Conservation (phyloP, 768 basidiomycete species). For the Multifurca ochricompacta region DNA sequence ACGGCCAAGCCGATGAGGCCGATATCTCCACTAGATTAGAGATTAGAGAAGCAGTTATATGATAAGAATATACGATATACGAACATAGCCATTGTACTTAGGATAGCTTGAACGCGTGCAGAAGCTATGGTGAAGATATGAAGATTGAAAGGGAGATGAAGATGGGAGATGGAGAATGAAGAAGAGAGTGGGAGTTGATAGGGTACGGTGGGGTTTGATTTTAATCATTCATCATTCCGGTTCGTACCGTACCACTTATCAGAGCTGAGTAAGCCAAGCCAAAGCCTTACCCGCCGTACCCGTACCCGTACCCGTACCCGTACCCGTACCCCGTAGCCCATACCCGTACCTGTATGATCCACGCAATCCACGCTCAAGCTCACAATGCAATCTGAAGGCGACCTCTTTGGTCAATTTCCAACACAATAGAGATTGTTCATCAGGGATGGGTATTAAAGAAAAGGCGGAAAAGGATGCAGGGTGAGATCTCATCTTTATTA, state of each 20-base stretch:
- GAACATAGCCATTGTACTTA: conserved; percentile 37
- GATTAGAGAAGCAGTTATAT: conserved; percentile 22
- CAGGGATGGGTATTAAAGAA: conserved; percentile 86
- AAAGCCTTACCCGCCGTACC: too few relatives aligned
- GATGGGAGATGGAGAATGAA: conserved; percentile 3
- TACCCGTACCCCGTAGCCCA: too few relatives aligned
- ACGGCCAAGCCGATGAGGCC: conserved; percentile 98
- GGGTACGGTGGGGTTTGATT: background rate
- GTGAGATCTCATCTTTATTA: conserved; percentile 31
- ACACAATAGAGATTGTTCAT: conserved; percentile 31
- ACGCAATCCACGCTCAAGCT: background rate
- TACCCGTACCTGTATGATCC: too few relatives aligned
- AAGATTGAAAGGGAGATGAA: conserved; percentile 14
- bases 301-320: too few relatives aligned
- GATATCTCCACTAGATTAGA: conserved; percentile 73
- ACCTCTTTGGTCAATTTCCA: background rate
- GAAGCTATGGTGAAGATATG: conserved; percentile 16
- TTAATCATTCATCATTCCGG: conserved; percentile 13
- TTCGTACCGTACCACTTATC: background rate
- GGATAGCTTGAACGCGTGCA: conserved; percentile 30
- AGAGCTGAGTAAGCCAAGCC: too few relatives aligned
- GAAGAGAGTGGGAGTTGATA: conserved; percentile 16
- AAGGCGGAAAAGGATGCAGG: conserved; percentile 83
- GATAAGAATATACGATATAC: conserved; percentile 47
- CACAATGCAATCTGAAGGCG: too few relatives aligned